A percentile compares a stretch with the other conserved stretches of the same genome.
Evolutionary conservation across 345 rosid genomes (phyloP).

Genomic region (Citrus reticulata): DNA sequence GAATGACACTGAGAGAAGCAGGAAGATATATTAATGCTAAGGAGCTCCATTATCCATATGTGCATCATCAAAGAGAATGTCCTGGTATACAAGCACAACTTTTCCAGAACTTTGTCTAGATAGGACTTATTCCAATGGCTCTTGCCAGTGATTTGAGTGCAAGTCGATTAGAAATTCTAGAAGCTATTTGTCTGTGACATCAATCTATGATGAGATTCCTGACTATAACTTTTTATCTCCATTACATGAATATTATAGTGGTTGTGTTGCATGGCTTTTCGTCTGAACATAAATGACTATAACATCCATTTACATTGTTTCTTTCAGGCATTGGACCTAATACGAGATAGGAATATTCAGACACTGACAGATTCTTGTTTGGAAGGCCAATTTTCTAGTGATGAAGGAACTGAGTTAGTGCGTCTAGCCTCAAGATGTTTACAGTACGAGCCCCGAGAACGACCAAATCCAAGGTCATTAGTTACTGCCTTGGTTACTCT

Average conservation of each 20-base stretch:
- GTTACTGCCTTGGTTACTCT: conserved; percentile 69
- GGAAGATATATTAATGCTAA: background rate
- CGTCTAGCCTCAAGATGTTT: conserved; percentile 78
- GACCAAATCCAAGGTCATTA: conserved; percentile 73
- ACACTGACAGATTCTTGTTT: conserved; percentile 83
- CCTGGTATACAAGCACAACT: background rate
- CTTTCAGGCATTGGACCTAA: conserved; percentile 81
- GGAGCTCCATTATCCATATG: background rate
- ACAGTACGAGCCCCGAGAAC: conserved; percentile 76
- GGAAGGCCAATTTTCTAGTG: conserved; percentile 75
- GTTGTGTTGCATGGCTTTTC: background rate
- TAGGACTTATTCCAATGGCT: background rate
- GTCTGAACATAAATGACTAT: background rate
- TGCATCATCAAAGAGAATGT: background rate
- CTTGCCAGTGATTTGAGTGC: background rate
- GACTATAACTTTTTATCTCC: background rate
- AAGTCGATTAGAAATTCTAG: background rate
- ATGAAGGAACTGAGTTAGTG: conserved; percentile 72
- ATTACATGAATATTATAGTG: background rate
- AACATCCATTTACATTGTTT: conserved; percentile 7
- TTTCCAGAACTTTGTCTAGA: background rate
- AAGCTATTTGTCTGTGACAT: background rate
- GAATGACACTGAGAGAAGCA: background rate
- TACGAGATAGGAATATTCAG: conserved; percentile 79
- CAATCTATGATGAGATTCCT: background rate